These are phyloP conservation scores for Diplodia mutila DNA, from an alignment of 2,329 filamentous ascomycete species.

Conservation along the genomic window DNA sequence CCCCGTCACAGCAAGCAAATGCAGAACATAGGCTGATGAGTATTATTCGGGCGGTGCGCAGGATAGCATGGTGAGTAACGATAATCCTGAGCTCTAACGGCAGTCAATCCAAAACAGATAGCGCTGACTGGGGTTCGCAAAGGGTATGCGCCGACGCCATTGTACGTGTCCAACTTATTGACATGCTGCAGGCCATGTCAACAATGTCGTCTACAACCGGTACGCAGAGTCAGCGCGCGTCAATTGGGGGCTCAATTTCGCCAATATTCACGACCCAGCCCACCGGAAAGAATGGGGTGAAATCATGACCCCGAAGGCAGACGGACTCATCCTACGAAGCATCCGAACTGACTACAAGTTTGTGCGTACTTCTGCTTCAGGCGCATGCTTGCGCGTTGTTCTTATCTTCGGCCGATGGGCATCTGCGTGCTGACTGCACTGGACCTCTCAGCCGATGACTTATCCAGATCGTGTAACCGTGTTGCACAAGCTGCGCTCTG, in stretches of 20 bases:
- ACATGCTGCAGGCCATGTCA: conserved; percentile 69
- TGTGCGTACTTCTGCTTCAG: conserved; percentile 56
- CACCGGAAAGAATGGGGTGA: conserved; percentile 69
- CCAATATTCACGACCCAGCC: conserved; percentile 62
- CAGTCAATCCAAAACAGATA: conserved; percentile 9
- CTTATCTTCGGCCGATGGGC: conserved; percentile 9
- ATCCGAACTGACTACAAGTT: conserved; percentile 88
- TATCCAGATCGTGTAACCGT: conserved; percentile 83
- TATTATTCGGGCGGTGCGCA: conserved; percentile 33
- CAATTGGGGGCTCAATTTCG: conserved; percentile 76
- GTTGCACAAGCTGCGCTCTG: conserved; percentile 72
- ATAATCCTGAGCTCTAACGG: not conserved
- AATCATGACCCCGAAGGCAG: conserved; percentile 66
- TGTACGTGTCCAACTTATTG: conserved; percentile 15
- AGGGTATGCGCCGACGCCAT: conserved; percentile 13
- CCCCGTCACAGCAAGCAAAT: not conserved
- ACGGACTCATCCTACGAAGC: conserved; percentile 77
- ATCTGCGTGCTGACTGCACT: conserved; percentile 14
- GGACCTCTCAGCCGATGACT: conserved; percentile 63
- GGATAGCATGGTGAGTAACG: conserved; percentile 58
- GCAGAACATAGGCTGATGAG: conserved; percentile 32
- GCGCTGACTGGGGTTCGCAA: not conserved
- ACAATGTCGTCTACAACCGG: conserved; percentile 81
- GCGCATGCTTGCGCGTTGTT: conserved; percentile 26
- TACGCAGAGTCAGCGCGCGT: conserved; percentile 82